phyloP scores from a whole-genome alignment of 768 basidiomycete species.

The Agrocybe pediades region DNA sequence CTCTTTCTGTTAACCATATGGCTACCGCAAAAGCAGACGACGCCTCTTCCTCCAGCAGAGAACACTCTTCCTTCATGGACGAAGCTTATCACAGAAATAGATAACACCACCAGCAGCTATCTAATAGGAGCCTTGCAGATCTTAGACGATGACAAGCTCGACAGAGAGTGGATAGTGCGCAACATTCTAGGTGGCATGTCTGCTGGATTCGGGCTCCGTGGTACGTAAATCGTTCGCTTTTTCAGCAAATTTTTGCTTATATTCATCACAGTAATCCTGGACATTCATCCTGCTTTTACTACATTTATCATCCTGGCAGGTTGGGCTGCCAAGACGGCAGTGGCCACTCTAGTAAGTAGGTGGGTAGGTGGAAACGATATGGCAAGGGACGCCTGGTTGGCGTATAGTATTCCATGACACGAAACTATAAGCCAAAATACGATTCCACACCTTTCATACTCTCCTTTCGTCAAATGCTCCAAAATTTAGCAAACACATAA shows the following conservation, averaged over 20 bases:
- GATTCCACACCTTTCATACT: not conserved
- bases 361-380: conserved; percentile 67
- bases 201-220: conserved; percentile 82
- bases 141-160: conserved; percentile 72
- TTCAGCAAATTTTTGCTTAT: not conserved
- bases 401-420: conserved; percentile 77
- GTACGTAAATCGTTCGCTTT: conserved; percentile 36
- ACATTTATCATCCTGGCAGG: conserved; percentile 74
- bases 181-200: conserved; percentile 87
- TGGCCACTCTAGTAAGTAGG: conserved; percentile 59
- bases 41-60: conserved; percentile 19
- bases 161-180: conserved; percentile 82
- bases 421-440: too few relatives aligned
- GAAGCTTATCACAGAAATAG: conserved; percentile 16
- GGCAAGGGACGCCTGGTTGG: conserved; percentile 72
- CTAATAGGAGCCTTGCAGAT: conserved; percentile 47
- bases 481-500: conserved; percentile 29
- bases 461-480: not conserved
- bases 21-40: conserved; percentile 51
- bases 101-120: conserved; percentile 31
- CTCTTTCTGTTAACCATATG: conserved; percentile 83
- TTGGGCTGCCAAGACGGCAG: conserved; percentile 70
- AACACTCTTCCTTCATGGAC: conserved; percentile 28
- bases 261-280: conserved; percentile 62
- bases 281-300: conserved; percentile 73